phyloP scores from a whole-genome alignment of 1,284 basidiomycete genomes.

The Trametes sp. region DNA sequence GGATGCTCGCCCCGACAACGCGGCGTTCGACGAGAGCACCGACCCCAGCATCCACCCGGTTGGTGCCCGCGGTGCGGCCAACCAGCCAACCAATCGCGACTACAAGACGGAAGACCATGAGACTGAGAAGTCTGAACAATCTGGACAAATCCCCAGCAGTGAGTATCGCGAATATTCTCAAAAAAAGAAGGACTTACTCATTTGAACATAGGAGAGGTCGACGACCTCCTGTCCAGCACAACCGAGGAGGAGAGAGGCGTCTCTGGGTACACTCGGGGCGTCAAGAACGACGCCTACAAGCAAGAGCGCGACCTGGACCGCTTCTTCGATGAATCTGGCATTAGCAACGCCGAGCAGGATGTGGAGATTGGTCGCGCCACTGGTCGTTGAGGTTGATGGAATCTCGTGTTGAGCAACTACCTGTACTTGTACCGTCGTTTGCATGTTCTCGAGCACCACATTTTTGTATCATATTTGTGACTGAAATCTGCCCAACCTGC shows the following conservation, averaged over 20 bases:
- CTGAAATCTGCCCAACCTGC: too few species aligned
- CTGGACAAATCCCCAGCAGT: conserved; percentile 36
- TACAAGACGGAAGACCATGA: conserved; percentile 34
- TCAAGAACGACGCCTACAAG: conserved; percentile 38
- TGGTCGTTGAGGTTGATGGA: conserved; percentile 21
- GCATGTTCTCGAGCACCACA: too few species aligned
- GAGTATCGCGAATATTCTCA: too few species aligned
- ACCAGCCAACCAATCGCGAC: conserved; percentile 34
- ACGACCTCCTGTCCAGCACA: conserved; percentile 34
- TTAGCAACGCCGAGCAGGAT: conserved; percentile 31
- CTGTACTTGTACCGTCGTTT: conserved; percentile 8
- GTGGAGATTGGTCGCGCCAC: conserved; percentile 33
- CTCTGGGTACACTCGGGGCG: conserved; percentile 34
- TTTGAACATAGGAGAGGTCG: conserved; percentile 33
- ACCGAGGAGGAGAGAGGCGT: conserved; percentile 35
- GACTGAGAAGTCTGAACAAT: conserved; percentile 33
- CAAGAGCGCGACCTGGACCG: conserved; percentile 40
- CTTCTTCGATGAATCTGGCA: conserved; percentile 29
- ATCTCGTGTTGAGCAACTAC: too few species aligned
- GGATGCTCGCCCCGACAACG: conserved; percentile 36
- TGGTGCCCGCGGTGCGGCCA: conserved; percentile 37
- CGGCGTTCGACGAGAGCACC: conserved; percentile 32
- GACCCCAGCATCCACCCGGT: conserved; percentile 29
- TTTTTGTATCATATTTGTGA: too few species aligned
- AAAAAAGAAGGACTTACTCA: too few species aligned